These are phyloP conservation scores for Balamuthia mandrillaris DNA, from an alignment of 208 protist species.

Conservation along the genomic window DNA sequence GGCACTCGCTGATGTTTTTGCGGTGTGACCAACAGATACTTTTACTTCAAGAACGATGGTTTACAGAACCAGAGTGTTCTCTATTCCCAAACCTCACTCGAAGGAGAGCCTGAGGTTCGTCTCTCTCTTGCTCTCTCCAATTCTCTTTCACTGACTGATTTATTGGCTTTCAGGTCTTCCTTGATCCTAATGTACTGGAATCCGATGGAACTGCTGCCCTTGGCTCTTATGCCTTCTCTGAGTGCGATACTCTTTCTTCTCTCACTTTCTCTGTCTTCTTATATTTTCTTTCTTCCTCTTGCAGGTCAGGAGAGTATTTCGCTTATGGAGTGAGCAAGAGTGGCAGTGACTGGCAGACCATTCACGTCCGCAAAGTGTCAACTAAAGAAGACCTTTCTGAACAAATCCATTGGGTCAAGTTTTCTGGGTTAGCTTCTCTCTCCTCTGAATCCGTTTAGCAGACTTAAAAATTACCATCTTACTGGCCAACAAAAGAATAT, in stretches of 20 bases:
- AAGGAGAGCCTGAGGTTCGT: not conserved
- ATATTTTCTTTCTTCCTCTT: not conserved
- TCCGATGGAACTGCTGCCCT: slow-evolving; percentile 54
- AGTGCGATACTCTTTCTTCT: not conserved
- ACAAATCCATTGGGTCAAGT: slow-evolving; percentile 38
- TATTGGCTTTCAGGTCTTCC: slow-evolving; percentile 42
- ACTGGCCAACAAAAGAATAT: too few species aligned
- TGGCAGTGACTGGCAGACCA: slow-evolving; percentile 59
- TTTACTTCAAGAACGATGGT: slow-evolving; percentile 59
- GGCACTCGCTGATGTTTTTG: not conserved
- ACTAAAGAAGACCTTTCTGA: not conserved
- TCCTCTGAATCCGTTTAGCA: too few species aligned
- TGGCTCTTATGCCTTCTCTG: slow-evolving; percentile 2
- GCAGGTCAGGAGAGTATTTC: slow-evolving; percentile 21
- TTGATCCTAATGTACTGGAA: slow-evolving; percentile 54
- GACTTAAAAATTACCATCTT: slow-evolving; percentile 52
- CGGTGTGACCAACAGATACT: slow-evolving; percentile 23
- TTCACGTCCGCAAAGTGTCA: slow-evolving; percentile 33
- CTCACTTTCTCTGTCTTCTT: not conserved
- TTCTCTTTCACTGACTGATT: not conserved
- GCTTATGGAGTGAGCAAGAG: slow-evolving; percentile 8
- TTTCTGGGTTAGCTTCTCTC: too few species aligned
- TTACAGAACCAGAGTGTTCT: slow-evolving; percentile 60
- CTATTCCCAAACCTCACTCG: slow-evolving; percentile 33
- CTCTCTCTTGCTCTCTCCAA: not conserved